Evolutionary conservation across 441 rosid genomes (phyloP).

Genomic region (Cnidoscolus chayamansa): DNA sequence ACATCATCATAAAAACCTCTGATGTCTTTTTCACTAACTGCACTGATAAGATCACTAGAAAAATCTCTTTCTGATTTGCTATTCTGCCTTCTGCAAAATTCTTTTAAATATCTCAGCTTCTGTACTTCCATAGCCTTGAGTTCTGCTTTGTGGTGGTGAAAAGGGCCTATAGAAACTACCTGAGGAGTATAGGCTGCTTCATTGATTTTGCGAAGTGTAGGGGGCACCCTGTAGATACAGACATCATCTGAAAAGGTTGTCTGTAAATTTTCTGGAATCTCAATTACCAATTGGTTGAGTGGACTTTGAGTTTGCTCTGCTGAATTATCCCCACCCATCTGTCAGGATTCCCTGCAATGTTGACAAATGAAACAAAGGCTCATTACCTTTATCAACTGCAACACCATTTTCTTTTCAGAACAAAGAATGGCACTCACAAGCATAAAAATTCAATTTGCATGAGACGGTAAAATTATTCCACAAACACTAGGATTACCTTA

Average conservation of each 20-base stretch:
- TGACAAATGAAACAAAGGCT: too few relatives aligned
- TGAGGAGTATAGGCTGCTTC: constrained; percentile 13
- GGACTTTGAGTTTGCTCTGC: background rate
- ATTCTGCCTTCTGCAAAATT: constrained; percentile 14
- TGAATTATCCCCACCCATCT: background rate
- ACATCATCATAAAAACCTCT: constrained; percentile 21
- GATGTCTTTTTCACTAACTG: constrained; percentile 11
- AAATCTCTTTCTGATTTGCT: background rate
- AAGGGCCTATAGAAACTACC: constrained; percentile 10
- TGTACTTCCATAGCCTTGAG: constrained; percentile 6
- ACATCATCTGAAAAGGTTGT: background rate
- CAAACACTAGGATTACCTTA: too few relatives aligned
- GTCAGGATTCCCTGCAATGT: background rate
- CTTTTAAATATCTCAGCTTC: constrained; percentile 16
- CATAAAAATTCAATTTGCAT: too few relatives aligned
- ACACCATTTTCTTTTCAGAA: background rate
- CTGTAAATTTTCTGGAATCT: constrained; percentile 7
- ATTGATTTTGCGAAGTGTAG: constrained; percentile 9
- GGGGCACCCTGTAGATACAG: constrained; percentile 14
- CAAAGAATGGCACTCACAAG: too few relatives aligned
- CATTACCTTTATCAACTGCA: background rate
- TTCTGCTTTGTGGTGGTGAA: background rate
- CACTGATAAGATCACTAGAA: background rate
- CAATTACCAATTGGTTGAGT: background rate
- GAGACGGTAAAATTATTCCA: too few relatives aligned